These are phyloP conservation scores for Martiniozyma asiatica DNA, from an alignment of 1,139 yeast species.

Conservation along the genomic window DNA sequence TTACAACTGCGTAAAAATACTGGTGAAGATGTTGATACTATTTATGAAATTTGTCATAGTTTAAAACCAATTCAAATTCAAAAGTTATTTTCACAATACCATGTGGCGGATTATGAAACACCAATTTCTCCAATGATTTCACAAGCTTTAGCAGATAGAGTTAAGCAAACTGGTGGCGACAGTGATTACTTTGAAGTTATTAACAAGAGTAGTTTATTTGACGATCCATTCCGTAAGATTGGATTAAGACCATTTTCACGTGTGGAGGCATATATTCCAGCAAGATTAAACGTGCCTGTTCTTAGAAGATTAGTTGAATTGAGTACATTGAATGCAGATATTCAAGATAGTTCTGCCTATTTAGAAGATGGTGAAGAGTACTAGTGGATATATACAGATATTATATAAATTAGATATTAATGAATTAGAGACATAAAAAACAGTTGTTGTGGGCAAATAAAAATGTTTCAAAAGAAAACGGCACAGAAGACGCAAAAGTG, in stretches of 20 bases:
- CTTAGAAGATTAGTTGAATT: conserved; percentile 82
- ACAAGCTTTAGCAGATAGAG: conserved; percentile 75
- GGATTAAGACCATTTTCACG: conserved; percentile 77
- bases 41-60: conserved; percentile 91
- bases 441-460: no score
- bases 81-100: conserved; percentile 79
- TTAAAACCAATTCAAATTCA: conserved; percentile 91
- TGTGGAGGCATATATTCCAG: conserved; percentile 95
- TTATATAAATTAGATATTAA: not conserved
- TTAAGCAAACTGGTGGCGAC: conserved; percentile 51
- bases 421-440: no score
- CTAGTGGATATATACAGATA: conserved; percentile 1
- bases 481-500: no score
- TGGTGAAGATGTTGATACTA: conserved; percentile 80
- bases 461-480: no score
- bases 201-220: conserved; percentile 72
- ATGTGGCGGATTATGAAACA: conserved; percentile 89
- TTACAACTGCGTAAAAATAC: conserved; percentile 86
- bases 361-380: conserved; percentile 3
- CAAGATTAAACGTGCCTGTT: conserved; percentile 82
- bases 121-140: conserved; percentile 82
- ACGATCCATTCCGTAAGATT: conserved; percentile 79
- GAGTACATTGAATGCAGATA: conserved; percentile 65
- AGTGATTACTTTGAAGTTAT: conserved; percentile 61
- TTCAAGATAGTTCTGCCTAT: no score